Base-by-base conservation (phyloP, 306 rosid genomes). In the Argentina anserina region DNA sequence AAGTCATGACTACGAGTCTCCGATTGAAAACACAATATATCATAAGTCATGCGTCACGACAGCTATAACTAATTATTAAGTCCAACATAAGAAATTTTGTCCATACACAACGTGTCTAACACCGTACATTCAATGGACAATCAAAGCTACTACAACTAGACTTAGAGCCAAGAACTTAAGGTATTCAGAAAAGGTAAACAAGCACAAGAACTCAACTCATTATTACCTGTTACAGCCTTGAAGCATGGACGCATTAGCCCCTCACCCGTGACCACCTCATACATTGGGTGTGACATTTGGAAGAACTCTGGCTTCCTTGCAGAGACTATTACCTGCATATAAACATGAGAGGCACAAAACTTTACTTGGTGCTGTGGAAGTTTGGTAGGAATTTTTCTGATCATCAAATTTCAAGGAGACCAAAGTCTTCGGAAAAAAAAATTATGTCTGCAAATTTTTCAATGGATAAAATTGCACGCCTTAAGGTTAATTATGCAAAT, bases 291-390 rank as follows among this genome's bases (percentile, higher is more conserved):
- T 69, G 97, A 85, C 81, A 59, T 93, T 78, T 91, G 98, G 81
- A 93, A 93, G 90, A 93, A 93, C 76, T 93, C 97, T 65, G 98
- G 98, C 83, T 93, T 93, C 87, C 92, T 93, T 29, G 98, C 97
- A 18, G 98, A 93, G 74, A 93, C 96, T 76, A 93, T 91, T 65
- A 91, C 97, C 97, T 93, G 77, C 40, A 47, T 61, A 79, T 42
- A 33, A 71, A 81, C 18, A 69, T 15, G 42, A 74, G 18, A 25
- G 36, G 72, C 68, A 23, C 31, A 67, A 60, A 34, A 14, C 0
- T n/a, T 4, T 0, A 49, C 28, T 6, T 26, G 11, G 18, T 26
- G 45, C 33, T 64, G 43, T 67, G 61, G 9, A 84, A 41, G 71
- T 70, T 40, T 37, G 25, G 55, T 58, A 62, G 67, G 12, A 66